Evolutionary conservation across 2,329 filamentous ascomycete species (phyloP), one percentile per base, ranked within the genome.

Genomic region (Pyrenochaeta sp.): DNA sequence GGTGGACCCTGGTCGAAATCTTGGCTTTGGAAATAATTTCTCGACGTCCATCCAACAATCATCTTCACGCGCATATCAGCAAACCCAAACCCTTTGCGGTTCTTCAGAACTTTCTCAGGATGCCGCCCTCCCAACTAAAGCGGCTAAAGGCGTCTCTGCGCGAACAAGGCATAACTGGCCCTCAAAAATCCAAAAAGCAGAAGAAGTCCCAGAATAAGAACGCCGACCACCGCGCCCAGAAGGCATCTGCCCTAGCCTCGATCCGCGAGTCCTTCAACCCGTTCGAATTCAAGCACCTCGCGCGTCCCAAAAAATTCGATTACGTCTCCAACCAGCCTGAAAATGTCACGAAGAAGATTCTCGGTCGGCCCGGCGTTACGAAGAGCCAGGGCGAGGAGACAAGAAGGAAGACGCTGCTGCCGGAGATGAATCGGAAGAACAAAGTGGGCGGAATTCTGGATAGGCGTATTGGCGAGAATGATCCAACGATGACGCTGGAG

Each of bases 221-320:
- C 62, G 87, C 85, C 62, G 89, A 94, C 71, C 91, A 92, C 78
- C 89, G 91, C 59, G 85, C 92, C 27, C 88, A 92, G 75, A 88
- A 90, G 73, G 87, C 90, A 72, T 89, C 88, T 54, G 91, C 93
- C 15, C 84, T 99, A 62, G 88, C 91, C 68, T 88, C 87, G 56
- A 97, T 99, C 75, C 90, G 95, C 73, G 93, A 98, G 72, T 90
- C 93, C 67, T 98, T 98, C 86, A 99, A 99, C 77, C 95, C 95
- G 0, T 99, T 99, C 79, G 95, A 99, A 74, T 87, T 97, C 76
- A 96, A 96, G 79, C 88, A 91, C 57, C 88, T 90, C 40, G 84
- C 89, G 1, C 86, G 90, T 58, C 91, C 89, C 0, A 88, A 88
- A 55, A 98, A 98, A 72, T 96, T 96, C 65, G 89, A 94, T 43